phyloP scores from a whole-genome alignment of 129 eudicot species.

The Flaveria trinervia region DNA sequence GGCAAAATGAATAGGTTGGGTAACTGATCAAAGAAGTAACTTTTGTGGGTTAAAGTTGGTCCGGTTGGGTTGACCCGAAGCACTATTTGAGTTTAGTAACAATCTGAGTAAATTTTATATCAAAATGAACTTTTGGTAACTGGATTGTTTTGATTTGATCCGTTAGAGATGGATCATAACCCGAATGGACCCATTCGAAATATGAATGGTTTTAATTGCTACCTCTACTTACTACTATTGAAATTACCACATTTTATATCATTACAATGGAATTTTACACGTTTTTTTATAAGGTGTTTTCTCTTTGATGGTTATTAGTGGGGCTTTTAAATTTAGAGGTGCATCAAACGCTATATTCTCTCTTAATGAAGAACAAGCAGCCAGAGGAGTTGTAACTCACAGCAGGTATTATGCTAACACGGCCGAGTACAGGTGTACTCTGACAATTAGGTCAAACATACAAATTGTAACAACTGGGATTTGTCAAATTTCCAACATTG shows the following conservation, averaged over 20 bases:
- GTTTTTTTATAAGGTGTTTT: conserved; percentile 10
- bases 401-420: conserved; percentile 60
- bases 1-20: neutral
- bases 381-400: conserved; percentile 93
- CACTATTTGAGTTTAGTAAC: neutral
- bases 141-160: neutral
- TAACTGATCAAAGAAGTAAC: neutral
- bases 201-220: neutral
- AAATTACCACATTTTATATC: neutral
- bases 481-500: neutral
- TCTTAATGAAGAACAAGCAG: conserved; percentile 71
- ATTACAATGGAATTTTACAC: conserved; percentile 8
- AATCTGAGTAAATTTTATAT: neutral
- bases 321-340: conserved; percentile 97
- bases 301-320: conserved; percentile 51
- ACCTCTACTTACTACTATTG: neutral
- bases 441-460: neutral
- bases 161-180: neutral
- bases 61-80: neutral
- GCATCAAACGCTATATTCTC: conserved; percentile 91
- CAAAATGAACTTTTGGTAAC: neutral
- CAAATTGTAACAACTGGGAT: neutral
- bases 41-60: neutral
- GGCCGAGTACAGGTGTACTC: too few relatives aligned
- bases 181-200: neutral